These are phyloP conservation scores for Spergularia marina DNA, from an alignment of 148 eudicot species.

Conservation along the genomic window DNA sequence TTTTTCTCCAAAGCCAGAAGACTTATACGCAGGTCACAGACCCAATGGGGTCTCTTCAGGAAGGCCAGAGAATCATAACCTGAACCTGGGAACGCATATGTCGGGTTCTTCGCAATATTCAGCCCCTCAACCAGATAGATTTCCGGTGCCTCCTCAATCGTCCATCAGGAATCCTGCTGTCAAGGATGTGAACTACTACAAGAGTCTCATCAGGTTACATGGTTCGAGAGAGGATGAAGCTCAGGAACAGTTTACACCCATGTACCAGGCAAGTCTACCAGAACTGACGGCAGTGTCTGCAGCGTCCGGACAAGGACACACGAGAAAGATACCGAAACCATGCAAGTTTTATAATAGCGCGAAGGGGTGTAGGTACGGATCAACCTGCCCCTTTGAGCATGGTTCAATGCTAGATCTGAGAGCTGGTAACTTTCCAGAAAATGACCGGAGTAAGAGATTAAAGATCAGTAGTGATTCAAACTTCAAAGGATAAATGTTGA, in stretches of 20 bases:
- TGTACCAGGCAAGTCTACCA: conserved; percentile 6
- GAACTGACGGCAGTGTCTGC: conserved; percentile 15
- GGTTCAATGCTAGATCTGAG: conserved; percentile 21
- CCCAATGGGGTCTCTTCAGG: conserved; percentile 7
- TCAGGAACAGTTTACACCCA: conserved; percentile 3
- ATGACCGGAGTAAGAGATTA: conserved; percentile 37
- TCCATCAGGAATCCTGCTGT: conserved; percentile 20
- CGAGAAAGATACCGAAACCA: conserved; percentile 28
- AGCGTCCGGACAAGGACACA: conserved; percentile 16
- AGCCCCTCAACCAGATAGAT: conserved; percentile 3
- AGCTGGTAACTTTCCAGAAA: conserved; percentile 27
- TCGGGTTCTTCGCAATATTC: conserved; percentile 4
- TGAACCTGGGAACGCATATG: background rate
- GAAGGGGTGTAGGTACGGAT: conserved; percentile 46
- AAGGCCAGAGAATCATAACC: conserved; percentile 10
- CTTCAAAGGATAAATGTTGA: conserved; percentile 7
- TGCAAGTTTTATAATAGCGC: conserved; percentile 47
- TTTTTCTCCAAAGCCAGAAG: conserved; percentile 11
- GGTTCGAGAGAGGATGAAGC: conserved; percentile 34
- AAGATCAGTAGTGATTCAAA: conserved; percentile 21
- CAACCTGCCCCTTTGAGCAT: conserved; percentile 41
- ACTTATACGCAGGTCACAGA: background rate
- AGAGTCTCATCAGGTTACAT: conserved; percentile 48
- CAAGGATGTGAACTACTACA: conserved; percentile 39
- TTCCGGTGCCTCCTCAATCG: conserved; percentile 2